A percentile compares a stretch with the other conserved stretches of the same genome.
Evolutionary conservation across 2,329 filamentous ascomycete species (phyloP).

Genomic region (Colletotrichum gloeosporioides): DNA sequence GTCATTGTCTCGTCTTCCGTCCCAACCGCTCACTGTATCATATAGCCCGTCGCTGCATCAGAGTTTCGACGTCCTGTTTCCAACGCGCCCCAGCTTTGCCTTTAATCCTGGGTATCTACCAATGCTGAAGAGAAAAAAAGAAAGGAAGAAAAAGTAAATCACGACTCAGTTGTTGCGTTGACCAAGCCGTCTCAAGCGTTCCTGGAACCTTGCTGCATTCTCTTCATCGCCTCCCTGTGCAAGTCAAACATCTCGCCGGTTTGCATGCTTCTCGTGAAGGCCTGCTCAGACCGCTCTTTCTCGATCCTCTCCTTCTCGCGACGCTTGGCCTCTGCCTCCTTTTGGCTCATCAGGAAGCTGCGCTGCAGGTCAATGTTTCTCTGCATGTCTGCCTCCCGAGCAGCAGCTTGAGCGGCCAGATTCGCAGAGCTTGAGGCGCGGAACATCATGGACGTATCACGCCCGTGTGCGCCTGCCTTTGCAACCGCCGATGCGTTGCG

Average conservation of each 20-base stretch:
- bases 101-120: constrained; percentile 17
- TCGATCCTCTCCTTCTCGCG: constrained; percentile 63
- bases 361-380: constrained; percentile 60
- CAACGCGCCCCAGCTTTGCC: not conserved
- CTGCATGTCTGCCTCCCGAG: constrained; percentile 46
- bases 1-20: not conserved
- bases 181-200: constrained; percentile 22
- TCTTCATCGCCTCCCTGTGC: constrained; percentile 80
- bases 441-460: constrained; percentile 42
- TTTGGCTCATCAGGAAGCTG: constrained; percentile 63
- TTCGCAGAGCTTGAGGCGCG: constrained; percentile 32
- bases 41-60: not conserved
- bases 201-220: constrained; percentile 68
- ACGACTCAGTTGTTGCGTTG: not conserved
- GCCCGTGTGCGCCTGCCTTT: constrained; percentile 30
- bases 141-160: not conserved
- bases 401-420: constrained; percentile 22
- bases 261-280: constrained; percentile 78
- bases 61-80: constrained; percentile 10
- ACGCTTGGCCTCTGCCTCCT: constrained; percentile 65
- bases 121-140: not conserved
- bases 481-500: constrained; percentile 43
- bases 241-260: constrained; percentile 75
- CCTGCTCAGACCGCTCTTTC: constrained; percentile 63
- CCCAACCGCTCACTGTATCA: not conserved